Evolutionary conservation across 2,329 filamentous ascomycete species (phyloP).

Genomic region (Neofusicoccum kwambonambiense): DNA sequence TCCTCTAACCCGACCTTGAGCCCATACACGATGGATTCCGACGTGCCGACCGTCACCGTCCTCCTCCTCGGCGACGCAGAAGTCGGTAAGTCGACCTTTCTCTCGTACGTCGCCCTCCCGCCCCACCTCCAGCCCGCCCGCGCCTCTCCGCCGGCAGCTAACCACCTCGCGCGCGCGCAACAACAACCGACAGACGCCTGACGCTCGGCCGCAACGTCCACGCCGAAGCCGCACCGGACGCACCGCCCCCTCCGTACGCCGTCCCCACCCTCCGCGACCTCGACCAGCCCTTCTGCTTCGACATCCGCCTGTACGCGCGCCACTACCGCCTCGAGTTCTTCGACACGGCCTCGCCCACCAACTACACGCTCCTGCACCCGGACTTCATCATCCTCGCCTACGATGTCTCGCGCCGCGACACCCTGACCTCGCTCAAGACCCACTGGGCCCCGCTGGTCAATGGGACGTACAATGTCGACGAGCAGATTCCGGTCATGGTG

Average conservation of each 20-base stretch:
- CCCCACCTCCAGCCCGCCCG: background rate
- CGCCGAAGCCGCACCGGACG: slow-evolving; percentile 29
- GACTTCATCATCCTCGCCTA: slow-evolving; percentile 59
- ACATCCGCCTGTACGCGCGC: slow-evolving; percentile 57
- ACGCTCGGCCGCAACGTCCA: slow-evolving; percentile 29
- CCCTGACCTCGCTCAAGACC: slow-evolving; percentile 48
- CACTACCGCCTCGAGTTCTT: slow-evolving; percentile 56
- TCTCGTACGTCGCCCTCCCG: slow-evolving; percentile 52
- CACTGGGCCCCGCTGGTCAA: slow-evolving; percentile 47
- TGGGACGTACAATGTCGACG: slow-evolving; percentile 53
- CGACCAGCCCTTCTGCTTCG: slow-evolving; percentile 60
- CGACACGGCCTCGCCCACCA: slow-evolving; percentile 57
- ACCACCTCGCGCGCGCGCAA: background rate
- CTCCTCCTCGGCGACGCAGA: slow-evolving; percentile 59
- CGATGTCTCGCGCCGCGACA: slow-evolving; percentile 54
- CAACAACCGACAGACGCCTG: slow-evolving; percentile 21
- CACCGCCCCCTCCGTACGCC: slow-evolving; percentile 32
- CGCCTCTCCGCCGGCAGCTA: background rate
- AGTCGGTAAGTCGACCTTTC: slow-evolving; percentile 62
- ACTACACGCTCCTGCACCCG: slow-evolving; percentile 56
- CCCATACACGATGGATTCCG: background rate
- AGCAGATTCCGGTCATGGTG: slow-evolving; percentile 57
- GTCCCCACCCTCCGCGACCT: slow-evolving; percentile 51
- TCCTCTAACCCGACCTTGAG: background rate
- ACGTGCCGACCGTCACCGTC: slow-evolving; percentile 46